Evolutionary conservation across 306 rosid genomes (phyloP).

Genomic region (Phaseolus lunatus): DNA sequence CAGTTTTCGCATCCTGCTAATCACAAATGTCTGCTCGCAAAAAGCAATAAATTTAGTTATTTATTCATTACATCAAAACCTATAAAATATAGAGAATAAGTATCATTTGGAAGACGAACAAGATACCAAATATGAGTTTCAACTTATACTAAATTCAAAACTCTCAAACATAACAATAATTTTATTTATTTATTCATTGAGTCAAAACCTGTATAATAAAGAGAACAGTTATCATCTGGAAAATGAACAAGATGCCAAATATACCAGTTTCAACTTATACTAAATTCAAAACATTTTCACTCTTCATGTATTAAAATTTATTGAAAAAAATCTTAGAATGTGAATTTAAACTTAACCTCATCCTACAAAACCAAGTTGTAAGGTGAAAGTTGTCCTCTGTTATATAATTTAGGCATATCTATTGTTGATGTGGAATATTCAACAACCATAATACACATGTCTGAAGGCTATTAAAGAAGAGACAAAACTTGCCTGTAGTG

Average conservation of each 20-base stretch:
- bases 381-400: no score
- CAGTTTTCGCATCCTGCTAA: slow-evolving; percentile 77
- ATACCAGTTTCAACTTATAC: slow-evolving; percentile 13
- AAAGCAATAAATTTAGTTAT: slow-evolving; percentile 6
- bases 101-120: background rate
- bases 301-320: background rate
- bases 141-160: slow-evolving; percentile 8
- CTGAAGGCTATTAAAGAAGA: background rate
- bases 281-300: background rate
- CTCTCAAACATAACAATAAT: slow-evolving; percentile 7
- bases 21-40: slow-evolving; percentile 60
- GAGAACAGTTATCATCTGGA: background rate
- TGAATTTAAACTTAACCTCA: no score
- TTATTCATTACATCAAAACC: background rate
- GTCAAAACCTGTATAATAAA: slow-evolving; percentile 9
- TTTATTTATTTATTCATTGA: background rate
- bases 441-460: background rate
- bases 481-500: slow-evolving; percentile 67
- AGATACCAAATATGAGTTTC: background rate
- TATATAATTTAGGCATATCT: no score
- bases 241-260: background rate
- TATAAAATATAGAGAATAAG: slow-evolving; percentile 20
- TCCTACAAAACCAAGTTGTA: no score
- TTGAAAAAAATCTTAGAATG: background rate
- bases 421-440: no score